Conservation (phyloP, 2,329 filamentous ascomycete species). For the Akanthomyces dipterigenus region DNA sequence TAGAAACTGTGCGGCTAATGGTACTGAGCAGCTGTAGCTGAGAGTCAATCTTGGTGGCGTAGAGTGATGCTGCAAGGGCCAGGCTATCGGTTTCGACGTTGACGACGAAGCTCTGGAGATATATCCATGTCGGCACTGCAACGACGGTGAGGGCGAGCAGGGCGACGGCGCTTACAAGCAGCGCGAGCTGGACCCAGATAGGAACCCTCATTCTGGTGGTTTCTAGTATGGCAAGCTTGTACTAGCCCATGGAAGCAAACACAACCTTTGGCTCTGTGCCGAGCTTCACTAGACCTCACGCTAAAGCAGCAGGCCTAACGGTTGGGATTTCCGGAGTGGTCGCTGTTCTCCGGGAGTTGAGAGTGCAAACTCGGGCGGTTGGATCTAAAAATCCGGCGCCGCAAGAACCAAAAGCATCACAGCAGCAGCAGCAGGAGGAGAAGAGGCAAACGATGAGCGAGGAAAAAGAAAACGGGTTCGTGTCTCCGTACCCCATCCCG, state of each 20-base stretch:
- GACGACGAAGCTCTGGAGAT: constrained; percentile 47
- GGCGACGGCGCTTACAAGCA: constrained; percentile 69
- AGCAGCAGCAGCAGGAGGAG: background rate
- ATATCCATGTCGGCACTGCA: constrained; percentile 66
- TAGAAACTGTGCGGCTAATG: constrained; percentile 64
- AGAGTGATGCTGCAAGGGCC: constrained; percentile 74
- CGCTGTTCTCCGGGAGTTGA: background rate
- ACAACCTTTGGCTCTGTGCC: background rate
- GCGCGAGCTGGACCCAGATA: constrained; percentile 79
- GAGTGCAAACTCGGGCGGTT: background rate
- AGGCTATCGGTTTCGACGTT: constrained; percentile 54
- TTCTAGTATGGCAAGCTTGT: background rate
- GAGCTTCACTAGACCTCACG: background rate
- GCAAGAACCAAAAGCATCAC: background rate
- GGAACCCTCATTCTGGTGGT: constrained; percentile 64
- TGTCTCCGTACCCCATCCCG: background rate
- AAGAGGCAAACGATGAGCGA: background rate
- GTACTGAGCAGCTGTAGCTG: constrained; percentile 75
- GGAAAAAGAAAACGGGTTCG: background rate
- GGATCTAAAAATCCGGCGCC: background rate
- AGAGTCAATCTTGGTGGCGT: constrained; percentile 72
- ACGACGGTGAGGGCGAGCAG: constrained; percentile 71
- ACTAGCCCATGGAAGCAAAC: background rate
- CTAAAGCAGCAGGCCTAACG: background rate
- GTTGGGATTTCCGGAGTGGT: background rate